A percentile compares a stretch with the other conserved stretches of the same genome.
Conservation (phyloP, 2,329 filamentous ascomycete species). For the Fusarium sp. region DNA sequence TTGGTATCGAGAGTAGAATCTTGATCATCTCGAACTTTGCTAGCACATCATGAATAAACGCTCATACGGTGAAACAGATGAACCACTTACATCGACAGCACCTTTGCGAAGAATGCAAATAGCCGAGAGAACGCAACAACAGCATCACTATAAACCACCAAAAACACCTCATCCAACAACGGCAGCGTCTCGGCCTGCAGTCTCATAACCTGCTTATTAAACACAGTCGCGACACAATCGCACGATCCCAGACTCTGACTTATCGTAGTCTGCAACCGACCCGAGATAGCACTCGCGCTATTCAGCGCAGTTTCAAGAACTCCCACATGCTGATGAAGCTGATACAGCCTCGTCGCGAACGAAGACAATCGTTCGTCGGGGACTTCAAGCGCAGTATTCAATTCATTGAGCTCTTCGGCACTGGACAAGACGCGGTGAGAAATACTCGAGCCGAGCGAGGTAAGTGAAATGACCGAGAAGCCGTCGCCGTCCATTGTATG, state of each 20-base stretch:
- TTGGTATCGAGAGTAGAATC: constrained; percentile 35
- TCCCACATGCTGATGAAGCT: constrained; percentile 38
- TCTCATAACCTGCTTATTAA: constrained; percentile 49
- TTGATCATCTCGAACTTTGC: constrained; percentile 34
- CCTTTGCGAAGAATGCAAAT: constrained; percentile 36
- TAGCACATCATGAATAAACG: neutral
- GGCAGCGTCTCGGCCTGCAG: constrained; percentile 40
- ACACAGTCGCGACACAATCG: constrained; percentile 41
- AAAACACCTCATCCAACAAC: constrained; percentile 39
- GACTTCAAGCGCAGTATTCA: constrained; percentile 30
- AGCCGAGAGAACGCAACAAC: constrained; percentile 40
- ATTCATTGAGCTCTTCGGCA: constrained; percentile 43
- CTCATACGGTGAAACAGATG: neutral
- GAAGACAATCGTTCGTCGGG: constrained; percentile 34
- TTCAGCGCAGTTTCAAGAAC: constrained; percentile 42
- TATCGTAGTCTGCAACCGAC: constrained; percentile 43
- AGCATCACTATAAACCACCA: constrained; percentile 38
- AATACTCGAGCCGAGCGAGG: constrained; percentile 45
- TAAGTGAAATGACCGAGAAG: constrained; percentile 48
- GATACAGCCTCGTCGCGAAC: constrained; percentile 38
- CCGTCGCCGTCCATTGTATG: constrained; percentile 46
- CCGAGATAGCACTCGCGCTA: constrained; percentile 41
- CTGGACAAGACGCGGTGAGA: constrained; percentile 44
- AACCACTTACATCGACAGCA: constrained; percentile 39
- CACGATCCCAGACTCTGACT: constrained; percentile 43